Base-by-base conservation (phyloP, 2,329 filamentous ascomycete species). In the Pseudocercospora macadamiae region DNA sequence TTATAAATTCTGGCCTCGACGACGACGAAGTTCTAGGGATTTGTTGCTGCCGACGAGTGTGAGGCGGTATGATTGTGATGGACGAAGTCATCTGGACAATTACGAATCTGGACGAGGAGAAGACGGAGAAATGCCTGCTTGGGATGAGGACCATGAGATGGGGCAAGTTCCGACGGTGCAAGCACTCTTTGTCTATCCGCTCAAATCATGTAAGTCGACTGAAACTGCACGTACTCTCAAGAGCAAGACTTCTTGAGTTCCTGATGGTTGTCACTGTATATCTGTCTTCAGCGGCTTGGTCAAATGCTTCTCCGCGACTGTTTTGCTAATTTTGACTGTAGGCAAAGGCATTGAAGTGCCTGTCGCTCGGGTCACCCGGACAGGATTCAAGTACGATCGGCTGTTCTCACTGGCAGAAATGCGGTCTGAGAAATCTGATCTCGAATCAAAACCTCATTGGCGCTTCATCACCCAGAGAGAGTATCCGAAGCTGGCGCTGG, bases 381-480 rank as follows among this genome's bases (percentile, higher is more conserved):
- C 77, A 66, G 79, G 79, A 55, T 76, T 81, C 51, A 68, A 74
- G 16, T 76, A 79, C 58, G 79, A 81, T 60, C 72, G 79, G 59
- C 70, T 67, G 3, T 75, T 73, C 60, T 71, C 86, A 48, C 90
- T 97, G 71, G 91, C 89, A 1, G 88, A 93, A 73, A 73, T 80
- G 37, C 72, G 78, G 32, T 74, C 74, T 3, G 73, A 64, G 34
- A 54, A 61, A 16, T 39, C 55, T 6, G 18, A 23, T 32, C 36
- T 10, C 51, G 44, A 74, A 72, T 25, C 57, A 57, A 75, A 77
- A 63, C 72, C 73, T 54, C 74, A 76, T 21, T 95, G 90, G 90
- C 81, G 86, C 12, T 88, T 90, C 70, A 79, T 91, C 71, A 91
- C 89, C 0, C 84, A 87, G 71, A 79, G 89, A 56, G 83, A 89